Base-by-base conservation (phyloP, 257 asterid species). In the Echium plantagineum region DNA sequence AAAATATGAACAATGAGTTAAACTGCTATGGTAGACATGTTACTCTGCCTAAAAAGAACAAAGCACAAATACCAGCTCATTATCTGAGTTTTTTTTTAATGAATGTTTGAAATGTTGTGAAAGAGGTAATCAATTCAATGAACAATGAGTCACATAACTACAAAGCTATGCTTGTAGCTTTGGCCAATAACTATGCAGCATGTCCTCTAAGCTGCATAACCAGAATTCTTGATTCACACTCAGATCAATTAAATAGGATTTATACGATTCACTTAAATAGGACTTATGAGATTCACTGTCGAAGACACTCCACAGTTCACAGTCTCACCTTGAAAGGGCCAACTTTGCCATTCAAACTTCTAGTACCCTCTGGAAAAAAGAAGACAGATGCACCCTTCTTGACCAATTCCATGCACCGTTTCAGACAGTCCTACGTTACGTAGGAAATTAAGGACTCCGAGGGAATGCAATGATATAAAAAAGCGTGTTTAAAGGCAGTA, bases 341-440 rank as follows among this genome's bases (percentile, higher is more conserved):
- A 75, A 89, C 64, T 80, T 77, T 82, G 47, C 96, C 94, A 71
- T 84, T 94, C 75, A 66, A 86, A 76, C 94, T 84, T 52, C 97
- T 83, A 72, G 98, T 93, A 46, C 98, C 98, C 77, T 93, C 98
- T 0, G 98, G 96, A 70, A 93, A 93, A 90, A 93, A 84, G 74
- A 84, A 86, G 52, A 93, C 83, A 12, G 98, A 93, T 60, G 96
- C 95, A 65, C 98, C 98, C 77, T 88, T 84, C 74, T 79, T 89
- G 70, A 89, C 60, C 71, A 93, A 78, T 31, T 82, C 76, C 61
- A 84, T 84, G 81, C 98, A 93, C 62, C 80, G 82, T 75, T 80
- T 93, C 57, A 93, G 80, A 75, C 98, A 93, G 42, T 88, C 98
- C 98, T 93, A 60, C 72, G 70, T 38, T 48, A 42, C 42, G 61